Evolutionary conservation across 139 green algal species (phyloP).

Genomic region (Picochlorum sp.): DNA sequence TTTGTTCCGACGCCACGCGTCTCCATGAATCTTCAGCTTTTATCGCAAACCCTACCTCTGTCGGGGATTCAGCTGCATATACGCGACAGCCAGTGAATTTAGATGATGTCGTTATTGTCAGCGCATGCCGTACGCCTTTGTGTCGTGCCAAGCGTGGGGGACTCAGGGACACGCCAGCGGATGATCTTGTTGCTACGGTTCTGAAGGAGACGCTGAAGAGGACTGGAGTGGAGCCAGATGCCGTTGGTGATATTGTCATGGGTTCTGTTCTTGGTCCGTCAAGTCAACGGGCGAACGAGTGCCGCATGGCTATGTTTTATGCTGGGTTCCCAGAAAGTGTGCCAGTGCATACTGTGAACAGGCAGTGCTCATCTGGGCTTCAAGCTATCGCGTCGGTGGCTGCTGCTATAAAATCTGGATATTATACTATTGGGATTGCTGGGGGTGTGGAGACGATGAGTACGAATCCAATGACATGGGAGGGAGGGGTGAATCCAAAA

Average conservation of each 20-base stretch:
- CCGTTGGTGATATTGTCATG: conserved; percentile 93
- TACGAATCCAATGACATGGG: conserved; percentile 92
- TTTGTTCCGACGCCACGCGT: not conserved
- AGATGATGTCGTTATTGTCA: conserved; percentile 89
- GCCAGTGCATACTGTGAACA: conserved; percentile 93
- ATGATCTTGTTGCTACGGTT: conserved; percentile 83
- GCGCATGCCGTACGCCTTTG: conserved; percentile 79
- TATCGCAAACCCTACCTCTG: conserved; percentile 39
- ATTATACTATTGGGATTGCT: conserved; percentile 89
- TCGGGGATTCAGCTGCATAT: conserved; percentile 79
- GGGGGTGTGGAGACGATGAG: conserved; percentile 94
- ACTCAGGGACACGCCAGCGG: conserved; percentile 82
- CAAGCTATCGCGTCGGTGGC: conserved; percentile 93
- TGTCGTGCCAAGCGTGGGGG: conserved; percentile 81
- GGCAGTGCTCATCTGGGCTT: conserved; percentile 86
- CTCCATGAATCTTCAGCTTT: conserved; percentile 3
- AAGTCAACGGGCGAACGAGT: conserved; percentile 92
- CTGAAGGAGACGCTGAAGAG: conserved; percentile 69
- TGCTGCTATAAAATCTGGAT: conserved; percentile 90
- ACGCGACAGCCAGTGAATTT: conserved; percentile 35
- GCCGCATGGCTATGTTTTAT: conserved; percentile 86
- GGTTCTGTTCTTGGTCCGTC: conserved; percentile 85
- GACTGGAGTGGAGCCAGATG: conserved; percentile 64
- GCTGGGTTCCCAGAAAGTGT: conserved; percentile 88
- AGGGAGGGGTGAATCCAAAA: conserved; percentile 85